Evolutionary conservation across 2,329 filamentous ascomycete species (phyloP).

Genomic region (Sporothrix curviconia): DNA sequence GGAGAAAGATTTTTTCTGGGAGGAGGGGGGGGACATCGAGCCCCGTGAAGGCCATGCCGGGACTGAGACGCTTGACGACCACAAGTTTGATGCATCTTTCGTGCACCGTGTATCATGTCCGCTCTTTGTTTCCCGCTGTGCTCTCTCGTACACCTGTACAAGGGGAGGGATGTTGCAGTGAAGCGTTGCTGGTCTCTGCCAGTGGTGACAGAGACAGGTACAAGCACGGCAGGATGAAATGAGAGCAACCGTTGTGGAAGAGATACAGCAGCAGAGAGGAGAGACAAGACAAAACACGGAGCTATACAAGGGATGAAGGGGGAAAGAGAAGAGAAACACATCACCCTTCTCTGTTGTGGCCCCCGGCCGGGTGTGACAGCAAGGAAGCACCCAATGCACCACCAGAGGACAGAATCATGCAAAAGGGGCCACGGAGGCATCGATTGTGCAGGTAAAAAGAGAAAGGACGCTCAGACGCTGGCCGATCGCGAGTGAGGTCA

Average conservation of each 20-base stretch:
- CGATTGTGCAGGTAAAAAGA: not conserved
- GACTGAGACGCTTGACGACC: not conserved
- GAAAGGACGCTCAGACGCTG: too few species aligned
- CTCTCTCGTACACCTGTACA: not conserved
- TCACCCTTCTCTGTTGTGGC: not conserved
- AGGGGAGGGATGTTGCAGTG: not conserved
- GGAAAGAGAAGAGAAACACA: not conserved
- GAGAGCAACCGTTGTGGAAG: constrained; percentile 2
- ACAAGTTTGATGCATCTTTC: not conserved
- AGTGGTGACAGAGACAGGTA: not conserved
- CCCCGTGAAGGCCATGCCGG: not conserved
- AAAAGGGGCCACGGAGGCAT: not conserved
- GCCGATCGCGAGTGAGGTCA: too few species aligned
- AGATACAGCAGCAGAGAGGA: not conserved
- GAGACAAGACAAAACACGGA: not conserved
- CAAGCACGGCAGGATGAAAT: constrained; percentile 5
- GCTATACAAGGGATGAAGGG: not conserved
- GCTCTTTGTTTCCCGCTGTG: not conserved
- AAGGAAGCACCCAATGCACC: not conserved
- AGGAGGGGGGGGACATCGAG: not conserved
- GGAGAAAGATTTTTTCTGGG: too few species aligned
- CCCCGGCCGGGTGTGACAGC: not conserved
- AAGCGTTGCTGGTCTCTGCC: not conserved
- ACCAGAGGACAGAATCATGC: not conserved
- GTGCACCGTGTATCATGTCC: not conserved